Percentiles rank a stretch among this genome's conserved stretches.
Evolutionary conservation across 1,284 basidiomycete genomes (phyloP).

Genomic region (Trametes pubescens): DNA sequence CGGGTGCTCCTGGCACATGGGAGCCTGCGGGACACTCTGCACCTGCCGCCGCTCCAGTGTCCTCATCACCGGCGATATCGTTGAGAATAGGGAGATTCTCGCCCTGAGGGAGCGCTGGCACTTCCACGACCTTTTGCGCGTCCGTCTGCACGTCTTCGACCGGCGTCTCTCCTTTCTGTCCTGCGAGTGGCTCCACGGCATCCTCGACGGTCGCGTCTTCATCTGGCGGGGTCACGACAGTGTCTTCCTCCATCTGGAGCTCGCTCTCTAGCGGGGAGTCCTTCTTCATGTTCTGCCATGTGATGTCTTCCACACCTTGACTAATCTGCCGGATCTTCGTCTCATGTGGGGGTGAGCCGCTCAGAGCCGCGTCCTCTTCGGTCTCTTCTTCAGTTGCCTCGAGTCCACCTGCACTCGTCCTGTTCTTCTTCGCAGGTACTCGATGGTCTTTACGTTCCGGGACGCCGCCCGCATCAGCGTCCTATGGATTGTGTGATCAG

Average conservation of each 20-base stretch:
- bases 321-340: constrained; percentile 79
- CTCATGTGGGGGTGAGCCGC: constrained; percentile 74
- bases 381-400: constrained; percentile 71
- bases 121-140: constrained; percentile 1
- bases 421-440: constrained; percentile 77
- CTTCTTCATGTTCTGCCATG: constrained; percentile 63
- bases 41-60: constrained; percentile 38
- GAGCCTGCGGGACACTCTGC: constrained; percentile 38
- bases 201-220: constrained; percentile 20
- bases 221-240: constrained; percentile 35
- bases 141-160: background rate
- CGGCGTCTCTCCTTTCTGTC: background rate
- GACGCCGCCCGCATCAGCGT: constrained; percentile 1
- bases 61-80: constrained; percentile 37
- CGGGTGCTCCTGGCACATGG: constrained; percentile 27
- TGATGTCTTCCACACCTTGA: constrained; percentile 77
- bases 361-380: constrained; percentile 47
- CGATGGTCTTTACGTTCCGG: constrained; percentile 51
- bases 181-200: constrained; percentile 12
- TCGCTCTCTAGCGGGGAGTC: constrained; percentile 30
- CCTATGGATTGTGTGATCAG: constrained; percentile 8
- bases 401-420: constrained; percentile 53
- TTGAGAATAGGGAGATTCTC: constrained; percentile 35
- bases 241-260: constrained; percentile 21
- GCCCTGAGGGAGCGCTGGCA: constrained; percentile 24